Percentiles rank a stretch among this genome's conserved stretches.
Evolutionary conservation across 148 eudicot genomes (phyloP).

Genomic region (Linanthus parryae): DNA sequence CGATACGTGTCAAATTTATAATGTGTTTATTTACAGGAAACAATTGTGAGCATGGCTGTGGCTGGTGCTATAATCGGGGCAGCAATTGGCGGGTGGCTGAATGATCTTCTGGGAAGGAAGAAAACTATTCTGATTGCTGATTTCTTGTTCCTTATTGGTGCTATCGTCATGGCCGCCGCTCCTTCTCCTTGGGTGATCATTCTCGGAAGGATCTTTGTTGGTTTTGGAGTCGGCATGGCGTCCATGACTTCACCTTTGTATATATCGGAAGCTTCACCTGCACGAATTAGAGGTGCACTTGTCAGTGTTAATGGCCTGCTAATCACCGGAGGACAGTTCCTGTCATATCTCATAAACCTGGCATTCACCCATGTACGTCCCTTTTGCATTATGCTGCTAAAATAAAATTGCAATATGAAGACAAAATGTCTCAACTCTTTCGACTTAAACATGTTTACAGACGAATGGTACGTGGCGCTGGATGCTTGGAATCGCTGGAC

Average conservation of each 20-base stretch:
- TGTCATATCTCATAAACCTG: slow-evolving; percentile 39
- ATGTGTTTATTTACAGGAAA: slow-evolving; percentile 17
- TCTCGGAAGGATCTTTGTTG: slow-evolving; percentile 35
- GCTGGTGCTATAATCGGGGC: slow-evolving; percentile 49
- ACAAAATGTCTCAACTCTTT: neutral
- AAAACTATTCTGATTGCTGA: slow-evolving; percentile 29
- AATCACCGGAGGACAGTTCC: slow-evolving; percentile 38
- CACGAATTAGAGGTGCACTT: slow-evolving; percentile 43
- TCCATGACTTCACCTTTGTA: slow-evolving; percentile 50
- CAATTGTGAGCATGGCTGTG: slow-evolving; percentile 50
- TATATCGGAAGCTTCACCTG: slow-evolving; percentile 48
- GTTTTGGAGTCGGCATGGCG: slow-evolving; percentile 51
- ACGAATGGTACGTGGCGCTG: slow-evolving; percentile 36
- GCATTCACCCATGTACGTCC: slow-evolving; percentile 34
- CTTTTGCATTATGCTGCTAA: too few species aligned
- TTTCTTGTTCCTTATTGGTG: slow-evolving; percentile 29
- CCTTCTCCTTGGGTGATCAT: slow-evolving; percentile 37
- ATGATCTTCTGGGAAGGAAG: slow-evolving; percentile 29
- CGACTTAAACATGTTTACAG: slow-evolving; percentile 7
- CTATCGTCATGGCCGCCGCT: slow-evolving; percentile 31
- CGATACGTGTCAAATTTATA: neutral
- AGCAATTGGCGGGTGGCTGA: slow-evolving; percentile 37
- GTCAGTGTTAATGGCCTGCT: slow-evolving; percentile 40
- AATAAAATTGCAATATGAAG: too few species aligned
- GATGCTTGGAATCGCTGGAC: slow-evolving; percentile 41